Conservation (phyloP, 2,329 filamentous ascomycete genomes). For the Penicillium sclerotigenum region DNA sequence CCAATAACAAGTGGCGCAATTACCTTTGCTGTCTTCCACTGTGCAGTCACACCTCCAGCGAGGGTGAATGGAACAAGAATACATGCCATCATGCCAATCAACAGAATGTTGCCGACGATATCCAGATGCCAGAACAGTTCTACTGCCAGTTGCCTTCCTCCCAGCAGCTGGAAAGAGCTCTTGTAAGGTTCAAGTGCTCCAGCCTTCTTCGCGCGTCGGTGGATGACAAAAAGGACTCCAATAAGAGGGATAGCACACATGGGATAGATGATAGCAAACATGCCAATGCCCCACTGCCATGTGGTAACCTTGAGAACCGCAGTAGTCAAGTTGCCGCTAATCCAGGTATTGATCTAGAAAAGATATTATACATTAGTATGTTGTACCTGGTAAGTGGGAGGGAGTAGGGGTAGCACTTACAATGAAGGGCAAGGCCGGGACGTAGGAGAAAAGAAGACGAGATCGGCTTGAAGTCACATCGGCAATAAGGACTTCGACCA, state of each 20-base stretch:
- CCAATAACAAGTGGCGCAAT: conserved; percentile 54
- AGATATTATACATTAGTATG: neutral
- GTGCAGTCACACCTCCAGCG: conserved; percentile 48
- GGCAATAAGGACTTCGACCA: conserved; percentile 63
- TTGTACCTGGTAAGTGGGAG: too few species aligned
- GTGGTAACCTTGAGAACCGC: conserved; percentile 50
- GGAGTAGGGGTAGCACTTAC: conserved; percentile 24
- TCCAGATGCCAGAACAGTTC: conserved; percentile 59
- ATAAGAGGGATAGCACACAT: conserved; percentile 56
- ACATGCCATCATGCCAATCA: conserved; percentile 52
- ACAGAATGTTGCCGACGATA: conserved; percentile 51
- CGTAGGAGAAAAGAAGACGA: conserved; percentile 63
- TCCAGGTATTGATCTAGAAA: conserved; percentile 57
- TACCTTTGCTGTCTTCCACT: conserved; percentile 53
- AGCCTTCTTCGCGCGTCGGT: conserved; percentile 52
- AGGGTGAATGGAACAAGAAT: conserved; percentile 58
- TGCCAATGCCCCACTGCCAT: conserved; percentile 64
- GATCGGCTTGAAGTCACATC: conserved; percentile 62
- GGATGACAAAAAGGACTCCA: conserved; percentile 50
- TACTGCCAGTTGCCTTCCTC: conserved; percentile 34
- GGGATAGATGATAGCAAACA: conserved; percentile 62
- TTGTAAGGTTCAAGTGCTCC: conserved; percentile 49
- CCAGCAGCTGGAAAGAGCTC: conserved; percentile 45
- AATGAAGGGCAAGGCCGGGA: conserved; percentile 59
- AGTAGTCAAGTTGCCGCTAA: conserved; percentile 56